phyloP scores from a whole-genome alignment of 495 filamentous ascomycete genomes.

The Podospora australis region DNA sequence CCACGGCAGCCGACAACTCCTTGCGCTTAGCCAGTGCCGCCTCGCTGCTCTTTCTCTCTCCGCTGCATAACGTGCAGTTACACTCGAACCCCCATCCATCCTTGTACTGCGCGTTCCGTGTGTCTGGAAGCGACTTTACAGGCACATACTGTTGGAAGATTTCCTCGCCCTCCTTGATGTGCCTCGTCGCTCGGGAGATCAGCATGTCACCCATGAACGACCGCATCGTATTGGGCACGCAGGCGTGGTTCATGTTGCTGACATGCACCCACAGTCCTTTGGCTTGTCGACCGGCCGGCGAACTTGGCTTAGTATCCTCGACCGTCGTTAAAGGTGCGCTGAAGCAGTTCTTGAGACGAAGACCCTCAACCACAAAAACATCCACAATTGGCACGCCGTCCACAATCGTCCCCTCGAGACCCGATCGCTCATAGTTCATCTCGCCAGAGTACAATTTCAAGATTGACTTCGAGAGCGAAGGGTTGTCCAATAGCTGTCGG shows the following conservation, averaged over 20 bases:
- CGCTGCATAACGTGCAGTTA: slow-evolving; percentile 37
- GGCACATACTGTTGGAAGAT: slow-evolving; percentile 38
- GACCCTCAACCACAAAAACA: slow-evolving; percentile 41
- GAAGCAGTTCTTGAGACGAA: slow-evolving; percentile 46
- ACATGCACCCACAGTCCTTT: slow-evolving; percentile 49
- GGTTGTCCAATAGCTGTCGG: slow-evolving; percentile 46
- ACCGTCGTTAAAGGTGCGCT: slow-evolving; percentile 35
- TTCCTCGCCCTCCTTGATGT: slow-evolving; percentile 46
- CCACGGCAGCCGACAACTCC: slow-evolving; percentile 21
- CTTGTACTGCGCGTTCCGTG: slow-evolving; percentile 19
- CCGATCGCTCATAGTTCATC: slow-evolving; percentile 11
- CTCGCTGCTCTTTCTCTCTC: slow-evolving; percentile 15
- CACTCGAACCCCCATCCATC: slow-evolving; percentile 46
- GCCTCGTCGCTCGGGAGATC: slow-evolving; percentile 42
- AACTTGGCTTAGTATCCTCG: slow-evolving; percentile 25
- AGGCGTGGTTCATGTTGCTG: slow-evolving; percentile 52
- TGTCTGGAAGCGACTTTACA: slow-evolving; percentile 13
- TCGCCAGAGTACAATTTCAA: slow-evolving; percentile 40
- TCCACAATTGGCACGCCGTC: slow-evolving; percentile 47
- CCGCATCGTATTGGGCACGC: slow-evolving; percentile 44
- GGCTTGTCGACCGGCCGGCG: slow-evolving; percentile 21
- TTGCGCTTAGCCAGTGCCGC: slow-evolving; percentile 17
- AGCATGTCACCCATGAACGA: slow-evolving; percentile 55
- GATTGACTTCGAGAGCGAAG: slow-evolving; percentile 34
- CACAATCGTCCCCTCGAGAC: slow-evolving; percentile 30